phyloP scores from a whole-genome alignment of 108 stramenopile genomes.

The Cyclostephanos invisitatus region DNA sequence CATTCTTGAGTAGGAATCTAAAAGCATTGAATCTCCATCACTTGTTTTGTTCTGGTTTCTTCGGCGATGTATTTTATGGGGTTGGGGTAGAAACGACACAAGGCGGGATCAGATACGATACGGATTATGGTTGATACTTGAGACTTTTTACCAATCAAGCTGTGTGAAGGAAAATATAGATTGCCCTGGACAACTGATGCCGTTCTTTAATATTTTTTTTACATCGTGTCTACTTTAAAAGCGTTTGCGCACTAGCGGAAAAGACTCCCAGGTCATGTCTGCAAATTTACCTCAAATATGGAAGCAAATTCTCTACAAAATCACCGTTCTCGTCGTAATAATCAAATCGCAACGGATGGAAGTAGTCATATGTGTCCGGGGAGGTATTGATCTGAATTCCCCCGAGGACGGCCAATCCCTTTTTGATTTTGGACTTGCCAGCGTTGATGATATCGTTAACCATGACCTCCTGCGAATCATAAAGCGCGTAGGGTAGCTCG shows the following conservation, averaged over 20 bases:
- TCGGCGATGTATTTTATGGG: too few species aligned
- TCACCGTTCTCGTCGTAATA: conserved; percentile 53
- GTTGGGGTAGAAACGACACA: background rate
- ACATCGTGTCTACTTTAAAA: too few species aligned
- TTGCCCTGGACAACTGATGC: too few species aligned
- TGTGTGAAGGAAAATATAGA: too few species aligned
- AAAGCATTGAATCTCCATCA: background rate
- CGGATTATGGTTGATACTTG: too few species aligned
- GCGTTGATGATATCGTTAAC: conserved; percentile 54
- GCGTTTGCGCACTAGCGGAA: too few species aligned
- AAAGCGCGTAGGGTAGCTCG: conserved; percentile 58
- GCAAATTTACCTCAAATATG: background rate
- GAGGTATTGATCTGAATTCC: conserved; percentile 82
- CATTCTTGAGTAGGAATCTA: background rate
- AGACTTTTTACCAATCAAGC: too few species aligned
- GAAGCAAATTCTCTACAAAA: conserved; percentile 45
- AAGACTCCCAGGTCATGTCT: too few species aligned
- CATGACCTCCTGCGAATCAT: conserved; percentile 54
- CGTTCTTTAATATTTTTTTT: too few species aligned
- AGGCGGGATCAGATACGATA: background rate
- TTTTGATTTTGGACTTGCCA: conserved; percentile 26
- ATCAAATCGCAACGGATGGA: conserved; percentile 69
- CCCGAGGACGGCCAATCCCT: conserved; percentile 57
- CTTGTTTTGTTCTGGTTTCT: too few species aligned
- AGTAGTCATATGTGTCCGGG: conserved; percentile 61